Evolutionary conservation across 2,329 filamentous ascomycete genomes (phyloP).

Genomic region (Cladosporium sp.): DNA sequence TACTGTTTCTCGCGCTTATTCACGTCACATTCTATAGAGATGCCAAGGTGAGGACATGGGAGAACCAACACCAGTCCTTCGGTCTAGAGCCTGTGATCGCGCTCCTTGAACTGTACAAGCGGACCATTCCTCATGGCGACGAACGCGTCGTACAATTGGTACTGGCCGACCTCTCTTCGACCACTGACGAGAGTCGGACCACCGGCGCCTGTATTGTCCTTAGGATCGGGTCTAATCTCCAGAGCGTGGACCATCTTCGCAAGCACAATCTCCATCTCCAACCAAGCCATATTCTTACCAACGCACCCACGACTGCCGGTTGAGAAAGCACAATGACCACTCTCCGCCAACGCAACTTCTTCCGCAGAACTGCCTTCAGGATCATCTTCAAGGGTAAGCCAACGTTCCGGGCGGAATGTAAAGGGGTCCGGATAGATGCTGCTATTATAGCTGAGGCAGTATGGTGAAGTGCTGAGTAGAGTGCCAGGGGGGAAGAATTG

Average conservation of each 20-base stretch:
- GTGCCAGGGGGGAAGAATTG: conserved; percentile 24
- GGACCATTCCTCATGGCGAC: conserved; percentile 20
- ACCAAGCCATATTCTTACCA: conserved; percentile 47
- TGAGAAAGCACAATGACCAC: conserved; percentile 71
- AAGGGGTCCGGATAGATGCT: conserved; percentile 28
- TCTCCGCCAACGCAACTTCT: conserved; percentile 46
- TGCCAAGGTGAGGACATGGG: too few species aligned
- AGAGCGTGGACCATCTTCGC: conserved; percentile 17
- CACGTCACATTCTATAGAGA: too few species aligned
- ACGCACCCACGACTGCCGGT: conserved; percentile 67
- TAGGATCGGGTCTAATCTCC: conserved; percentile 14
- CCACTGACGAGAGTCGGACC: conserved; percentile 1
- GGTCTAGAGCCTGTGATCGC: background rate
- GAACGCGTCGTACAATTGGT: conserved; percentile 18
- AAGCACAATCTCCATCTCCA: conserved; percentile 20
- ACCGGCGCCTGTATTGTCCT: conserved; percentile 13
- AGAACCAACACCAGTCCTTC: background rate
- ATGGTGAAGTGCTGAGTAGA: conserved; percentile 27
- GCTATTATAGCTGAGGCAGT: conserved; percentile 30
- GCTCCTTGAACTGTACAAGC: conserved; percentile 16
- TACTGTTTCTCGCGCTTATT: too few species aligned
- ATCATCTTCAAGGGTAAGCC: conserved; percentile 20
- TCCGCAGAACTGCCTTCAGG: background rate
- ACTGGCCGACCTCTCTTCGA: conserved; percentile 14
- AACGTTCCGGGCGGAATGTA: conserved; percentile 29